Conservation (phyloP, 441 rosid species). For the Melastoma candidum region DNA sequence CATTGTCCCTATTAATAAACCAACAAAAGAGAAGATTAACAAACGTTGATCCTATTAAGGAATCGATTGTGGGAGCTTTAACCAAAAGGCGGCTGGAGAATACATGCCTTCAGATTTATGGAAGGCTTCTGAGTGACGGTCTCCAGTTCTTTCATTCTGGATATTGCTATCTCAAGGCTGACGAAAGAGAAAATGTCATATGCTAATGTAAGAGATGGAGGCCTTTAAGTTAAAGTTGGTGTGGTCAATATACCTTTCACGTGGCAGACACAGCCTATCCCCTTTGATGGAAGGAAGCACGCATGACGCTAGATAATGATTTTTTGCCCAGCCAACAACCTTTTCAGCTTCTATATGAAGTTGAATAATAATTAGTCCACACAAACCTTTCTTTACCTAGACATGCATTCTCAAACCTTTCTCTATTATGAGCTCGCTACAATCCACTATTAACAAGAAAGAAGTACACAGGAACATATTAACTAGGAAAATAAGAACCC, state of each 20-base stretch:
- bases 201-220: constrained; percentile 16
- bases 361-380: constrained; percentile 6
- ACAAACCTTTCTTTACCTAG: too few relatives aligned
- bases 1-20: background rate
- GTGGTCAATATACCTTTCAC: constrained; percentile 48
- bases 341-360: constrained; percentile 75
- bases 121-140: constrained; percentile 43
- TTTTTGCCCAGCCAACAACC: constrained; percentile 93
- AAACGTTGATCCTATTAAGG: background rate
- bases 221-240: constrained; percentile 7
- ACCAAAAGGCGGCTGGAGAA: constrained; percentile 7
- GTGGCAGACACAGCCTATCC: constrained; percentile 61
- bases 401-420: too few relatives aligned
- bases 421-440: too few relatives aligned
- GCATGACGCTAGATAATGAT: constrained; percentile 69
- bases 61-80: background rate
- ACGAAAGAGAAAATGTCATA: constrained; percentile 20
- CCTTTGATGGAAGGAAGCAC: constrained; percentile 56
- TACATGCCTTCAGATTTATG: constrained; percentile 70
- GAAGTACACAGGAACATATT: too few relatives aligned
- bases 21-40: constrained; percentile 3
- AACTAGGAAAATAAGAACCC: too few relatives aligned
- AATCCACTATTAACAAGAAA: too few relatives aligned
- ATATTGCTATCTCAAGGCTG: constrained; percentile 77
- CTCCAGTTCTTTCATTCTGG: constrained; percentile 75